Conservation (phyloP, 2,329 filamentous ascomycete species). For the Calonectria montana region DNA sequence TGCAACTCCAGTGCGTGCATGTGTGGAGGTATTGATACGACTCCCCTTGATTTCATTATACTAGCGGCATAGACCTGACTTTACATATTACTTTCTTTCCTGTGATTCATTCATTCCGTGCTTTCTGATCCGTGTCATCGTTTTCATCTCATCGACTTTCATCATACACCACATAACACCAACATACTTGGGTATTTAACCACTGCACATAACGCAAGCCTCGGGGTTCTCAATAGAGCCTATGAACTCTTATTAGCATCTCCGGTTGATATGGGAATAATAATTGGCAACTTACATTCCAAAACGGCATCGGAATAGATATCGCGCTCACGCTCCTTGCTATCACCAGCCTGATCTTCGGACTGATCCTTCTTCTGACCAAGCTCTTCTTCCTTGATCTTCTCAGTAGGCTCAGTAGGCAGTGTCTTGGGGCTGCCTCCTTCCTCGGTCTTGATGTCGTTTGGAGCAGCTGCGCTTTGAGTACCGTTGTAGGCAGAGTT, state of each 20-base stretch:
- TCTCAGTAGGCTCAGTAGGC: slow-evolving; percentile 75
- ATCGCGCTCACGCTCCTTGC: slow-evolving; percentile 82
- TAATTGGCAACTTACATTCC: slow-evolving; percentile 73
- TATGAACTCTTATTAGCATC: slow-evolving; percentile 53
- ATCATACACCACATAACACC: slow-evolving; percentile 37
- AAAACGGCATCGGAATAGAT: slow-evolving; percentile 96
- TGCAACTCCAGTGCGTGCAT: slow-evolving; percentile 35
- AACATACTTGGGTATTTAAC: slow-evolving; percentile 61
- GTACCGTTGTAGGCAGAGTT: slow-evolving; percentile 60
- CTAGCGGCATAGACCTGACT: slow-evolving; percentile 30
- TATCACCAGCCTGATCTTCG: slow-evolving; percentile 79
- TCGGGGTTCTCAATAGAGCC: slow-evolving; percentile 98
- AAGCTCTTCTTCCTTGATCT: slow-evolving; percentile 73
- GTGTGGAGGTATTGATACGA: slow-evolving; percentile 25
- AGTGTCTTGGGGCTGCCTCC: slow-evolving; percentile 84
- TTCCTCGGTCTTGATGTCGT: slow-evolving; percentile 74
- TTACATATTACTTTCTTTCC: slow-evolving; percentile 40
- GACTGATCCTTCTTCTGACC: slow-evolving; percentile 68
- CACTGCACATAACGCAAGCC: slow-evolving; percentile 96
- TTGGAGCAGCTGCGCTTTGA: slow-evolving; percentile 70
- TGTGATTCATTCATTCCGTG: slow-evolving; percentile 33
- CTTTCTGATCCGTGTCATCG: slow-evolving; percentile 40
- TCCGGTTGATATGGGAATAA: neutral
- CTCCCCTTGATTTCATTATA: slow-evolving; percentile 26
- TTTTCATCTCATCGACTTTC: slow-evolving; percentile 47